Percentiles rank a stretch among this genome's conserved stretches.
These are phyloP conservation scores for Phanerochaete carnosa DNA, from an alignment of 768 basidiomycete species.

Conservation along the genomic window DNA sequence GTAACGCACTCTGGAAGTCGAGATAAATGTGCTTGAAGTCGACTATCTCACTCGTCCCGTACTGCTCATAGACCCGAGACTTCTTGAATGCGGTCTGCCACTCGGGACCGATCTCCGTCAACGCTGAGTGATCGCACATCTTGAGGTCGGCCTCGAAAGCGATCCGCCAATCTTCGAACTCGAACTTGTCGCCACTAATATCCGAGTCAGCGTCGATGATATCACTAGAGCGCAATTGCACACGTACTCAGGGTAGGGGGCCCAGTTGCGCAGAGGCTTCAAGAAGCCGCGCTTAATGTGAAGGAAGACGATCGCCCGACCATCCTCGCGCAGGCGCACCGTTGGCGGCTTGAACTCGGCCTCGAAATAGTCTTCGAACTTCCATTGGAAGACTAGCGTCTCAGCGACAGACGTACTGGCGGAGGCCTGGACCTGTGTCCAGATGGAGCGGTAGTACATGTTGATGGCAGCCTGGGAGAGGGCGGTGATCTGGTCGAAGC, in stretches of 20 bases:
- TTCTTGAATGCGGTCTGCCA: slow-evolving; percentile 3
- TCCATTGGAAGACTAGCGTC: slow-evolving; percentile 8
- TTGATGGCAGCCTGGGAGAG: slow-evolving; percentile 24
- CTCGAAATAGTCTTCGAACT: slow-evolving; percentile 15
- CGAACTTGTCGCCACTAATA: slow-evolving; percentile 3
- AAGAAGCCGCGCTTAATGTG: slow-evolving; percentile 12
- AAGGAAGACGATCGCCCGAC: slow-evolving; percentile 20
- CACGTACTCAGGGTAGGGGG: slow-evolving; percentile 10
- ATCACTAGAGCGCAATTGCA: background rate
- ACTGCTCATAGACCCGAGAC: slow-evolving; percentile 13
- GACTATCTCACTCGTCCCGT: slow-evolving; percentile 10
- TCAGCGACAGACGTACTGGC: background rate
- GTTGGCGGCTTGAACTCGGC: slow-evolving; percentile 19
- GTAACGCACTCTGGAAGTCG: slow-evolving; percentile 19
- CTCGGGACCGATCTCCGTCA: background rate
- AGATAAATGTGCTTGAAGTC: slow-evolving; percentile 21
- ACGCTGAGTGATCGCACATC: slow-evolving; percentile 9
- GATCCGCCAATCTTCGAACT: slow-evolving; percentile 12
- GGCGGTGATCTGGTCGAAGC: slow-evolving; percentile 24
- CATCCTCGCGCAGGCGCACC: slow-evolving; percentile 19
- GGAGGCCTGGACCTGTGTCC: background rate
- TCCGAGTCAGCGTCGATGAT: background rate
- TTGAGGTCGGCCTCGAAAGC: slow-evolving; percentile 27
- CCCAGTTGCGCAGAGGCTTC: slow-evolving; percentile 6
- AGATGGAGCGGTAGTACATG: slow-evolving; percentile 16